Base-by-base conservation (phyloP, 2,329 filamentous ascomycete species). In the Arthrinium phaeospermum region DNA sequence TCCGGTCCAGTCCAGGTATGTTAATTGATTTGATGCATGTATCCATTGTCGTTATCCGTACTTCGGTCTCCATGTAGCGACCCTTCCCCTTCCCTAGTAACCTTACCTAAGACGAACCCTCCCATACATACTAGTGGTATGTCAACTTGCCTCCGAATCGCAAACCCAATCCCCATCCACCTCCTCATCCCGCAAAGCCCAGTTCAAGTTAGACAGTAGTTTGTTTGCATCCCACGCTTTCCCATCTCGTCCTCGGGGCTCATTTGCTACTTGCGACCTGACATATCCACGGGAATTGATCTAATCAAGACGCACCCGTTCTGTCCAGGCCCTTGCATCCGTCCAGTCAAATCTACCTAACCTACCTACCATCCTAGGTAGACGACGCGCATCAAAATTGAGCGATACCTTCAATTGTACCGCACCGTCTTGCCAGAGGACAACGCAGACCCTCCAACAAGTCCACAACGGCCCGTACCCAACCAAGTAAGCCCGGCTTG, bases 381-480 rank as follows among this genome's bases (percentile, higher is more conserved):
- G 45, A 49, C 67, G 57, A 41, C 57, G 57, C 34, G 57, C 57
- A 41, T 41, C 37, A 41, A 41, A 41, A 41, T 64, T 41, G 57
- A 41, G n/a, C 34, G 34, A 64, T 64, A 64, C 57, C 57, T 41
- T 41, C 30, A 19, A n/a, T 41, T 64, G 57, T 64, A 64, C 57
- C 57, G 57, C 41, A 64, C 57, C 51, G 57, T 64, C n/a, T 71
- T 49, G 51, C 37, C 69, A 19, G 45, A 64, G 70, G 69, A 75
- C 72, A 72, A 72, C 71, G 47, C 74, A 75, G 70, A 72, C 73
- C 72, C 70, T 73, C 71, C 72, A 71, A 71, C 68, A 70, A 57
- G 68, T 53, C 53, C 45, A 53, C 69, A 47, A 44, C 51, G 46
- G 69, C 30, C 70, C 70, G 70, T 67, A 68, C 67, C 72, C 53